These are phyloP conservation scores for Sporisorium exsertum DNA, from an alignment of 1,284 basidiomycete genomes.

Conservation along the genomic window DNA sequence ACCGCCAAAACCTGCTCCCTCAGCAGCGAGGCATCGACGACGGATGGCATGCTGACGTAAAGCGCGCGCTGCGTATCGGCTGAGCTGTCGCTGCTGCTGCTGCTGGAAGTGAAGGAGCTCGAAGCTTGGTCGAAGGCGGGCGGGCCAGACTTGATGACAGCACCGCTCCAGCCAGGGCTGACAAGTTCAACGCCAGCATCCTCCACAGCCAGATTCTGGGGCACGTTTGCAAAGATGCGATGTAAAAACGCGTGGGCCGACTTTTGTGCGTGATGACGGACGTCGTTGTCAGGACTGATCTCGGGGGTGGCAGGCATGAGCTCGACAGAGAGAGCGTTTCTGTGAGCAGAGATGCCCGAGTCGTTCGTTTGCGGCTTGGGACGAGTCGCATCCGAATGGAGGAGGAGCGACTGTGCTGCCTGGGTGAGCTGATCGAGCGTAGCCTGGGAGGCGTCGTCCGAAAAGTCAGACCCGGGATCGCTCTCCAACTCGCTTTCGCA, in stretches of 20 bases:
- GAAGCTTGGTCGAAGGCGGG: slow-evolving; percentile 5
- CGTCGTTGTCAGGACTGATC: slow-evolving; percentile 58
- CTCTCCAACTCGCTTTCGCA: slow-evolving; percentile 42
- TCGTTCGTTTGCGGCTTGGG: slow-evolving; percentile 21
- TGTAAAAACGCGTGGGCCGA: slow-evolving; percentile 55
- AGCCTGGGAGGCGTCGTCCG: slow-evolving; percentile 36
- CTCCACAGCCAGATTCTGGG: slow-evolving; percentile 32
- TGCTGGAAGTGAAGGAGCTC: slow-evolving; percentile 23
- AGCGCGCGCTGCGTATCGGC: slow-evolving; percentile 52
- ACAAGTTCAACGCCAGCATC: slow-evolving; percentile 62
- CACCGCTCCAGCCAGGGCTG: slow-evolving; percentile 61
- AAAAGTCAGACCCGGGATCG: slow-evolving; percentile 23
- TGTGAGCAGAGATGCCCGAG: slow-evolving; percentile 18
- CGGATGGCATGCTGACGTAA: slow-evolving; percentile 60
- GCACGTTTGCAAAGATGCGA: slow-evolving; percentile 50
- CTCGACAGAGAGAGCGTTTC: slow-evolving; percentile 18
- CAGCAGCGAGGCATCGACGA: slow-evolving; percentile 44
- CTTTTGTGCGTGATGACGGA: slow-evolving; percentile 53
- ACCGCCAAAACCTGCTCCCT: slow-evolving; percentile 60
- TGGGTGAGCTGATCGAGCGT: slow-evolving; percentile 36
- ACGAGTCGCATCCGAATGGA: slow-evolving; percentile 17
- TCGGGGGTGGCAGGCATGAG: slow-evolving; percentile 62
- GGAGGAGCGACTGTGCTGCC: slow-evolving; percentile 35
- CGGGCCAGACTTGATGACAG: slow-evolving; percentile 49
- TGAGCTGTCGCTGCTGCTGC: slow-evolving; percentile 36